phyloP scores from a whole-genome alignment of 257 asterid genomes.

The Jaltomata sinuosa region DNA sequence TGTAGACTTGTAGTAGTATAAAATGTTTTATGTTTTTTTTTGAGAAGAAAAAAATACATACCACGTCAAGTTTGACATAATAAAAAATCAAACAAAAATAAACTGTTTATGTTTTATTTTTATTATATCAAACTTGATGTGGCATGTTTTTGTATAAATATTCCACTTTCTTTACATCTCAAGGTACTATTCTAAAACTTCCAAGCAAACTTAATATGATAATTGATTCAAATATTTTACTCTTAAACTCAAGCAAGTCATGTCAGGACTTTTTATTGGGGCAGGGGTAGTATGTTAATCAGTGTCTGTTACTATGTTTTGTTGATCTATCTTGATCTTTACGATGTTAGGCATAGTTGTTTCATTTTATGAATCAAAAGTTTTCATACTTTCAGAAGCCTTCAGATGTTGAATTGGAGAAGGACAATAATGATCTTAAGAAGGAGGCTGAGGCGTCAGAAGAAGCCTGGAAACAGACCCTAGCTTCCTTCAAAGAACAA shows the following conservation, averaged over 20 bases:
- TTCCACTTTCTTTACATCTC: background rate
- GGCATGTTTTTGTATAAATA: background rate
- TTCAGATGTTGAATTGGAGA: slow-evolving; percentile 45
- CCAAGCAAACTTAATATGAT: background rate
- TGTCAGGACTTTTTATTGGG: background rate
- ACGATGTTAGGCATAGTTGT: background rate
- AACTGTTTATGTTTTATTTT: background rate
- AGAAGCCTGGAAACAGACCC: slow-evolving; percentile 74
- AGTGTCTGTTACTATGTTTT: background rate
- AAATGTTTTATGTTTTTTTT: background rate
- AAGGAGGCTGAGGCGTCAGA: slow-evolving; percentile 39
- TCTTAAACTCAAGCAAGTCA: background rate
- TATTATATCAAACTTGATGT: background rate
- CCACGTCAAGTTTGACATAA: background rate
- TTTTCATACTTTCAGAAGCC: slow-evolving; percentile 35
- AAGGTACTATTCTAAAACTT: background rate
- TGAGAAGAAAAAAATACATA: background rate
- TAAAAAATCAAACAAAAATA: background rate
- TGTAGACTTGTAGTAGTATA: background rate
- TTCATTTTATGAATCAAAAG: background rate
- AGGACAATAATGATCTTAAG: slow-evolving; percentile 37
- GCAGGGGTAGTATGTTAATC: background rate
- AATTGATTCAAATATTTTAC: background rate
- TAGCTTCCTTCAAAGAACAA: slow-evolving; percentile 66
- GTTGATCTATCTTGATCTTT: background rate